A percentile compares a stretch with the other conserved stretches of the same genome.
phyloP scores from a whole-genome alignment of 768 basidiomycete species.

The Mycena galopus region DNA sequence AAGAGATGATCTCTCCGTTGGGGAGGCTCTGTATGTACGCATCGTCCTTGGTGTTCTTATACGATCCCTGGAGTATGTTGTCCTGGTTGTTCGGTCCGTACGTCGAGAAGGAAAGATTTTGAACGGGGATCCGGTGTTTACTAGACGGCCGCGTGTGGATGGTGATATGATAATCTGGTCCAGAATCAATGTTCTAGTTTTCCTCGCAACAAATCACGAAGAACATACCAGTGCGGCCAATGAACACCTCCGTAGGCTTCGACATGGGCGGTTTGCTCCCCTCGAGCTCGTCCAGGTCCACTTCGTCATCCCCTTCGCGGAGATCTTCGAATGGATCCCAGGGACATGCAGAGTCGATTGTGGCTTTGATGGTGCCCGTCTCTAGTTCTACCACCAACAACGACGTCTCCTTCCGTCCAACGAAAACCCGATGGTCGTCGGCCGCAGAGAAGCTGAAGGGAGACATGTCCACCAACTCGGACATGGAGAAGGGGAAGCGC shows the following conservation, averaged over 20 bases:
- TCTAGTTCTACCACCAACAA: constrained; percentile 80
- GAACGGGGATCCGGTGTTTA: constrained; percentile 60
- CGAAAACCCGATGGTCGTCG: constrained; percentile 80
- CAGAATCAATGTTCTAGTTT: constrained; percentile 6
- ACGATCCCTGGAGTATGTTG: constrained; percentile 75
- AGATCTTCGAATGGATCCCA: constrained; percentile 78
- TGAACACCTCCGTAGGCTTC: constrained; percentile 61
- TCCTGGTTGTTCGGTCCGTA: constrained; percentile 96
- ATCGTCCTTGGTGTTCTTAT: constrained; percentile 83
- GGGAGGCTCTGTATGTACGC: constrained; percentile 86
- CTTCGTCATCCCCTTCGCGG: constrained; percentile 54
- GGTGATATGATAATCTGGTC: constrained; percentile 88
- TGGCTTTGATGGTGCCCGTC: constrained; percentile 84
- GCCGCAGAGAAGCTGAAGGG: constrained; percentile 80
- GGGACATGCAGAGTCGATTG: constrained; percentile 81
- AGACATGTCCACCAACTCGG: constrained; percentile 92
- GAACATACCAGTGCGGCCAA: constrained; percentile 64
- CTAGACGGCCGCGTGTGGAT: constrained; percentile 73
- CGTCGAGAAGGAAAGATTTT: constrained; percentile 90
- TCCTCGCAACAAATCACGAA: neutral
- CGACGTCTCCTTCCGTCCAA: constrained; percentile 92
- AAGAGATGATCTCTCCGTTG: constrained; percentile 83
- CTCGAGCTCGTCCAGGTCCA: constrained; percentile 74
- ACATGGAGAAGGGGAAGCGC: constrained; percentile 91
- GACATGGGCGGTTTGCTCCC: constrained; percentile 55